Percentiles rank a stretch among this genome's conserved stretches.
These are phyloP conservation scores for Claviceps sp. DNA, from an alignment of 2,329 filamentous ascomycete genomes.

Conservation along the genomic window DNA sequence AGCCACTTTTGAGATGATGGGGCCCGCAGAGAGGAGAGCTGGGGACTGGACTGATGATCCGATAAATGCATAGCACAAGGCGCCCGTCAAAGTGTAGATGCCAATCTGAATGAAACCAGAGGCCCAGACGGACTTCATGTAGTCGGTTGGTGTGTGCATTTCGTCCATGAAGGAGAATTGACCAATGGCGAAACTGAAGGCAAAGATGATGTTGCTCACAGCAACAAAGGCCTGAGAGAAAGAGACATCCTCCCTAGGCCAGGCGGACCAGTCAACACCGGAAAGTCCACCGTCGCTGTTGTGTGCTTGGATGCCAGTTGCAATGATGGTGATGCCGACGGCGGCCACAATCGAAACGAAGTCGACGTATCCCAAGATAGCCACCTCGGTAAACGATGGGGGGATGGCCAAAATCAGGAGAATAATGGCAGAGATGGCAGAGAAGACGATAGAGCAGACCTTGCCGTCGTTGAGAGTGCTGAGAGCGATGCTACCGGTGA, in stretches of 20 bases:
- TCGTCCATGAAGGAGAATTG: constrained; percentile 41
- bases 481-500: constrained; percentile 56
- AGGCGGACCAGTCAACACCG: constrained; percentile 29
- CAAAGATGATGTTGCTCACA: constrained; percentile 58
- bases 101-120: constrained; percentile 48
- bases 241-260: constrained; percentile 29
- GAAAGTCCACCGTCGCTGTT: constrained; percentile 13
- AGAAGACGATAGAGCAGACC: constrained; percentile 32
- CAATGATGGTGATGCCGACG: constrained; percentile 54
- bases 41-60: constrained; percentile 50
- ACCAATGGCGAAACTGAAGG: constrained; percentile 45
- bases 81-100: constrained; percentile 54
- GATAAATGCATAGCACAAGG: constrained; percentile 56
- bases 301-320: constrained; percentile 39
- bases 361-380: constrained; percentile 36
- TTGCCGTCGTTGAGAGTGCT: constrained; percentile 46
- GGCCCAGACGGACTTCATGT: constrained; percentile 42
- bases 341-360: constrained; percentile 51
- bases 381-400: constrained; percentile 34
- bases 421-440: constrained; percentile 31
- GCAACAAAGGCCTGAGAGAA: constrained; percentile 45
- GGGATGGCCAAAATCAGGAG: constrained; percentile 32
- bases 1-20: constrained; percentile 47
- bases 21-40: constrained; percentile 51
- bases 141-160: constrained; percentile 36